These are phyloP conservation scores for Lanmaoa rubissima DNA, from an alignment of 768 basidiomycete genomes.

Conservation along the genomic window DNA sequence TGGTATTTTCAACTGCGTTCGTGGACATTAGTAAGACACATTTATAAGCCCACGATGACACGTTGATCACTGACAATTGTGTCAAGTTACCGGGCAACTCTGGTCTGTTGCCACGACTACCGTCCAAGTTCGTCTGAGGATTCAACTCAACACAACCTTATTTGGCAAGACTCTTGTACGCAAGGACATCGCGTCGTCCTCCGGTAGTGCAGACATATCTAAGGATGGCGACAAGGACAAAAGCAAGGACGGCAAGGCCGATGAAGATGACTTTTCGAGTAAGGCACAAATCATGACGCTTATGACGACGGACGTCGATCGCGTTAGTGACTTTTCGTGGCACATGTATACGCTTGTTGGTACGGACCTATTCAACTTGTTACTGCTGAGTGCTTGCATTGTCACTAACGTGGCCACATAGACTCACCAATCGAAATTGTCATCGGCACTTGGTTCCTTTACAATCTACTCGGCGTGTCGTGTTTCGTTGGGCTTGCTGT, in stretches of 20 bases:
- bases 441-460: constrained; percentile 74
- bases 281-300: constrained; percentile 89
- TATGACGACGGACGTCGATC: constrained; percentile 93
- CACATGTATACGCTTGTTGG: constrained; percentile 75
- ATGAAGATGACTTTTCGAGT: constrained; percentile 60
- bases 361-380: constrained; percentile 28
- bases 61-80: constrained; percentile 5
- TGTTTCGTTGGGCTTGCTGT: constrained; percentile 77
- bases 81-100: constrained; percentile 63
- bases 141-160: constrained; percentile 80
- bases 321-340: constrained; percentile 83
- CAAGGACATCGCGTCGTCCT: constrained; percentile 78
- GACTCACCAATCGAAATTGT: constrained; percentile 78
- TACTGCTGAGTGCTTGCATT: not conserved
- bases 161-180: constrained; percentile 85
- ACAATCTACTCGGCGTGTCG: constrained; percentile 74
- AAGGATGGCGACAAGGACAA: constrained; percentile 22
- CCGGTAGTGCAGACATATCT: constrained; percentile 30
- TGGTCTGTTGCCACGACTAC: constrained; percentile 69
- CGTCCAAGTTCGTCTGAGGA: constrained; percentile 65
- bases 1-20: constrained; percentile 46
- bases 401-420: constrained; percentile 21
- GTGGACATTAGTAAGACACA: constrained; percentile 41
- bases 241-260: constrained; percentile 14
- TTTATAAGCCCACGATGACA: not conserved